Evolutionary conservation across 805 yeast species (phyloP), one percentile per base, ranked within the genome.

Genomic region (Kregervanrija pseudodelftensis): DNA sequence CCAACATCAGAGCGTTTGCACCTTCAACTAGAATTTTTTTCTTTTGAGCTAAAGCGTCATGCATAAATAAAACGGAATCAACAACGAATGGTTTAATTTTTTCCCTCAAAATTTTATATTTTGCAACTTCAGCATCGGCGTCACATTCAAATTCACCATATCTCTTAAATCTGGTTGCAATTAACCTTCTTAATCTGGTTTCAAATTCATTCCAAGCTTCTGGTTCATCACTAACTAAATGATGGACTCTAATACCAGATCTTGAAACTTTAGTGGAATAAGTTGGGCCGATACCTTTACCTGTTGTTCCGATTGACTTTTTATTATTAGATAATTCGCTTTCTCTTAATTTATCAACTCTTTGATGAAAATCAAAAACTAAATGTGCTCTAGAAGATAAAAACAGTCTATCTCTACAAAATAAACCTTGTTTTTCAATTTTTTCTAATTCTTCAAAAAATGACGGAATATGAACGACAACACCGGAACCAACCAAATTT

Each of bases 251-350:
- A 56, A 93, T 74, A 61, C 99, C 99, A 15, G 97, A 88, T 70
- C 99, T 83, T 12, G 95, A 84, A 42, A 95, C 95, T 72, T 93
- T 93, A 51, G 99, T 89, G 22, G 97, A 83, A 66, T 93, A 93
- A 37, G 99, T 85, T 58, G 99, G 99, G 47, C 99, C 99, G 60
- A 93, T 93, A 68, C 99, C 99, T 65, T 93, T 93, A 63, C 98
- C 97, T 33, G 99, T 93, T 50, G 99, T 93, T 57, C 99, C 99
- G 58, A 93, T 91, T 22, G 86, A 76, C 64, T 88, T 87, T 65
- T 87, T 87, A 65, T 80, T 79, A 47, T 72, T 69, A 28, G 86
- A 77, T 44, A 93, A 76, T 69, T 93, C 99, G 43, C 85, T 82
- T 69, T 93, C 99, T 68, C 95, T 86, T 59, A 93, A 76, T 59